phyloP scores from a whole-genome alignment of 345 rosid species.

The Aegle marmelos region DNA sequence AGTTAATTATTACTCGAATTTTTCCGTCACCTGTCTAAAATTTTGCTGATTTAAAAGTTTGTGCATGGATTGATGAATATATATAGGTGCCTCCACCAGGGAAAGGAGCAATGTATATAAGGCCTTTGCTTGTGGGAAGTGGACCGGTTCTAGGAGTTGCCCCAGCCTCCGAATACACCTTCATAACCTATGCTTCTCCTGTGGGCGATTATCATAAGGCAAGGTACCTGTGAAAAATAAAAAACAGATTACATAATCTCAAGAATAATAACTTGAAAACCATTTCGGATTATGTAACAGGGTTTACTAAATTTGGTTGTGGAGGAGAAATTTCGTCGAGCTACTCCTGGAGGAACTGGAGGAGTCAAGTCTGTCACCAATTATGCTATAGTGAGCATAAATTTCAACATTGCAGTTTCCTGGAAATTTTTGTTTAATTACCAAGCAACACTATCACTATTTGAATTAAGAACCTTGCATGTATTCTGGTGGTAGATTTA shows the following conservation, averaged over 20 bases:
- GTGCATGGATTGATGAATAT: no score
- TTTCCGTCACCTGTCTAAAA: no score
- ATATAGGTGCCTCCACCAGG: conserved; percentile 31
- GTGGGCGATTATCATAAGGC: conserved; percentile 33
- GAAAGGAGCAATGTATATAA: conserved; percentile 32
- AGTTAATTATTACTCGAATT: no score
- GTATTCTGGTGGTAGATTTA: conserved; percentile 28
- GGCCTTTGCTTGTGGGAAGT: conserved; percentile 34
- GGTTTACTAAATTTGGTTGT: conserved; percentile 39
- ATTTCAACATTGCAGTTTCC: neutral
- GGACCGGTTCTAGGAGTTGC: conserved; percentile 23
- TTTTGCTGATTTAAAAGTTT: no score
- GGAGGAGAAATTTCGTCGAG: conserved; percentile 44
- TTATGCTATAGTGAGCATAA: conserved; percentile 52
- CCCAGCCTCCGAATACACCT: conserved; percentile 24
- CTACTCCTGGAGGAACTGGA: conserved; percentile 62
- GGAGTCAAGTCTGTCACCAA: conserved; percentile 58
- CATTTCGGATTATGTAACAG: conserved; percentile 15
- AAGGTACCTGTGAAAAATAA: neutral
- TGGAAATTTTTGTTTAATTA: neutral
- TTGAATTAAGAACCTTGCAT: neutral
- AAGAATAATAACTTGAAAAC: neutral
- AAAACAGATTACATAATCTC: no score
- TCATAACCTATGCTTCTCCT: conserved; percentile 27
- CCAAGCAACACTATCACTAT: neutral